Base-by-base conservation (phyloP, 2,329 filamentous ascomycete genomes). In the Paradendryphiella salina region DNA sequence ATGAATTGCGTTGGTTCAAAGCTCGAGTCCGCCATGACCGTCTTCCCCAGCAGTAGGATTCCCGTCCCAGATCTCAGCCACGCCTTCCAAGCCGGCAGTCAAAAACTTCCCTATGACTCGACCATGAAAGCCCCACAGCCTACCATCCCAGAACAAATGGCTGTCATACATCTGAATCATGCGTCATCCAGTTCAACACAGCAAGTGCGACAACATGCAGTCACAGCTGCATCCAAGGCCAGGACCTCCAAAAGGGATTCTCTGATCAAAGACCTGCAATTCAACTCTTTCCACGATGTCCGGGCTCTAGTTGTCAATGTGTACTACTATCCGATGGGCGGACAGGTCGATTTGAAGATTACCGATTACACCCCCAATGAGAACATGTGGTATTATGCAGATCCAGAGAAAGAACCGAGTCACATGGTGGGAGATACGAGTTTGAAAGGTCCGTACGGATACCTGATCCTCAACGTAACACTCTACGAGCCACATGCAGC, bases 401-500 rank as follows among this genome's bases (percentile, higher is more conserved):
- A 76, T 28, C 74, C 74, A 3, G 59, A 71, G 0, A 53, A 61
- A 10, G 57, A 64, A 13, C 57, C 69, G 1, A 31, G 46, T 5
- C 50, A 9, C 23, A 26, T 50, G 10, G 57, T 42, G 67, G 62
- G 50, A 41, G 67, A 68, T 15, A 72, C 71, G 32, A 68, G 73
- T n/a, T 96, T 89, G 88, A 75, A 77, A 1, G 90, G 91, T 0
- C 92, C 92, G 0, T 86, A 77, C 59, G 92, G 91, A 2, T 85
- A 85, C 63, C 77, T 82, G 65, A 86, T 85, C 1, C 77, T 96
- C 44, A 85, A 86, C 60, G 74, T 96, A 18, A 87, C 84, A 21
- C 79, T 88, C 21, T 95, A 79, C 69, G 84, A 86, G 11, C 82
- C 82, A 0, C 88, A 96, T 69, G 83, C 85, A 1, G 61, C 67